These are phyloP conservation scores for Backusella liffmaniae DNA, from an alignment of 192 early-diverging fungal species.

Conservation along the genomic window DNA sequence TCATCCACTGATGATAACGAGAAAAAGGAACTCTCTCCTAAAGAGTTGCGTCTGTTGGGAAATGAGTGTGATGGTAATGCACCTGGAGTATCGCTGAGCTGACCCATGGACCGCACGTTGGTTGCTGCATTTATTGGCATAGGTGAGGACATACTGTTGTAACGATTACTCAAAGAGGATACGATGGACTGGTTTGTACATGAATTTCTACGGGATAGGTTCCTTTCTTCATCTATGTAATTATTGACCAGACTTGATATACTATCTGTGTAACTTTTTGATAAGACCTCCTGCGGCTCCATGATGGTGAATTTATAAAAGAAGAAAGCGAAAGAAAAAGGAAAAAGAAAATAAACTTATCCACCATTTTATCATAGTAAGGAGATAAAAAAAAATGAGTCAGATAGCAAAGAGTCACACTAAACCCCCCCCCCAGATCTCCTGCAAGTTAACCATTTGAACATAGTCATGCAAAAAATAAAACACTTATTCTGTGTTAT, in stretches of 20 bases:
- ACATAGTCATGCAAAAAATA: background rate
- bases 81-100: background rate
- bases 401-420: background rate
- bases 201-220: background rate
- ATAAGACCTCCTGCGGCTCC: background rate
- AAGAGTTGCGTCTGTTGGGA: background rate
- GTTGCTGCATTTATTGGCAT: background rate
- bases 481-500: background rate
- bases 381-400: background rate
- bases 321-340: background rate
- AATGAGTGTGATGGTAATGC: background rate
- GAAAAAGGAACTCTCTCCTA: background rate
- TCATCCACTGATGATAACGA: background rate
- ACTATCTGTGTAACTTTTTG: constrained; percentile 22
- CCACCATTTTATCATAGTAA: background rate
- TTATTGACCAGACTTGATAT: background rate
- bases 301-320: background rate
- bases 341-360: constrained; percentile 1
- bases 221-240: constrained; percentile 5
- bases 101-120: background rate
- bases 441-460: background rate
- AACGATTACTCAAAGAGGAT: background rate
- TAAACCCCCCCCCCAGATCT: background rate
- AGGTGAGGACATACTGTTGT: background rate
- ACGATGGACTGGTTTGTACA: background rate